Percentiles rank a stretch among this genome's conserved stretches.
Conservation (phyloP, 768 basidiomycete genomes). For the Leccinum broughii region DNA sequence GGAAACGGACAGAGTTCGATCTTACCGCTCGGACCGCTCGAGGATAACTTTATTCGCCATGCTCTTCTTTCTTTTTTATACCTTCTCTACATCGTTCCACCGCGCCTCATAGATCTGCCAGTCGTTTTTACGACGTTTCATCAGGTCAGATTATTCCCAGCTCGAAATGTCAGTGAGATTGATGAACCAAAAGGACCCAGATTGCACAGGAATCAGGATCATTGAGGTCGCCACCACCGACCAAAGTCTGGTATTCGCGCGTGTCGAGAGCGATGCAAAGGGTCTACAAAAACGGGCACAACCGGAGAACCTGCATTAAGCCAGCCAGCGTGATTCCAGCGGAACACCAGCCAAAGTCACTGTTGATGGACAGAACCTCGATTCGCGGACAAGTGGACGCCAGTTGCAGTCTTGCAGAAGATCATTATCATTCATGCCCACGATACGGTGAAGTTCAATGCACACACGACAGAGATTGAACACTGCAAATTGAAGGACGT, state of each 20-base stretch:
- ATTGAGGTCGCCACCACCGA: too few species aligned
- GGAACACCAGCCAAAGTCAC: too few species aligned
- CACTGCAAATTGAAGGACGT: not conserved
- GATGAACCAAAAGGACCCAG: not conserved
- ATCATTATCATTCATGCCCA: not conserved
- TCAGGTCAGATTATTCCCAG: not conserved
- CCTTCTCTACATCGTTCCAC: not conserved
- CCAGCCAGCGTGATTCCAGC: too few species aligned
- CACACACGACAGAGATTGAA: not conserved
- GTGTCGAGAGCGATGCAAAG: too few species aligned
- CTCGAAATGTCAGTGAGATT: not conserved
- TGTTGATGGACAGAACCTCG: constrained; percentile 1
- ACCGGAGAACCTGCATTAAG: too few species aligned
- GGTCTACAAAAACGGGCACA: too few species aligned
- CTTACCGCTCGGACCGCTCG: not conserved
- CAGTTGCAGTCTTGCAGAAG: not conserved
- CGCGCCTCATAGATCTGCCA: not conserved
- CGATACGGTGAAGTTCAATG: not conserved
- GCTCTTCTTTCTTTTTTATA: too few species aligned
- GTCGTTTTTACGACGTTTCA: not conserved
- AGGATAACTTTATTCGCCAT: not conserved
- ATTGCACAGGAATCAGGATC: too few species aligned
- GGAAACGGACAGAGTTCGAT: too few species aligned
- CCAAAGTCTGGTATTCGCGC: too few species aligned
- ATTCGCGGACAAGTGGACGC: not conserved